A percentile compares a stretch with the other conserved stretches of the same genome.
These are phyloP conservation scores for Umbelopsis isabellina DNA, from an alignment of 192 early-diverging fungal species.

Conservation along the genomic window DNA sequence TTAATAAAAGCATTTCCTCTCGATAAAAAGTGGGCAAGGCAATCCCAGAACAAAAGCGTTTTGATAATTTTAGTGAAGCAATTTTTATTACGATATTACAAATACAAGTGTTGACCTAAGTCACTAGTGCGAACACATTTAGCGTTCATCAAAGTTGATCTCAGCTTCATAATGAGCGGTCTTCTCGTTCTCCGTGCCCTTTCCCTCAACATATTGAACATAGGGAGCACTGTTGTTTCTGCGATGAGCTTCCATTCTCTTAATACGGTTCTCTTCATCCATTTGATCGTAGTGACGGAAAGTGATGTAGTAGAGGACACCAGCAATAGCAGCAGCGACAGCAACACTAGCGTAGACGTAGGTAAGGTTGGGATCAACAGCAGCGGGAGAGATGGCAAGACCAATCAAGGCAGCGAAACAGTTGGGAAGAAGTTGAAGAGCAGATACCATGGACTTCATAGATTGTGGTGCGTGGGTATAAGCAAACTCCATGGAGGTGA, in stretches of 20 bases:
- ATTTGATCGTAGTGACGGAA: slow-evolving; percentile 61
- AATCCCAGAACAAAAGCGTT: no score
- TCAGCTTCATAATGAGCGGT: slow-evolving; percentile 11
- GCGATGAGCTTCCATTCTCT: slow-evolving; percentile 16
- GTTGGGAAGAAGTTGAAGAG: slow-evolving; percentile 61
- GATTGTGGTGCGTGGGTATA: slow-evolving; percentile 62
- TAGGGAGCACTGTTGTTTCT: not conserved
- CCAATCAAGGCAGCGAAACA: slow-evolving; percentile 58
- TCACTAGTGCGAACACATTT: not conserved
- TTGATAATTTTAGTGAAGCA: no score
- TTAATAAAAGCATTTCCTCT: no score
- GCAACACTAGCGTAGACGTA: slow-evolving; percentile 59
- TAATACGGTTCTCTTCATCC: slow-evolving; percentile 37
- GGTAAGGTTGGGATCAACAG: slow-evolving; percentile 57
- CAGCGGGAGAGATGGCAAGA: slow-evolving; percentile 58
- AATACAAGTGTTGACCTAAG: no score
- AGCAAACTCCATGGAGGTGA: slow-evolving; percentile 70
- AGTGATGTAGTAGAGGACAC: slow-evolving; percentile 52
- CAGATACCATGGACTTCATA: slow-evolving; percentile 68
- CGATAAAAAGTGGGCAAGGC: no score
- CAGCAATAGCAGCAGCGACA: slow-evolving; percentile 30
- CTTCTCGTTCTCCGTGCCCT: not conserved
- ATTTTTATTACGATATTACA: no score
- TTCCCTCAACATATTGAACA: not conserved
- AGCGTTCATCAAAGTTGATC: slow-evolving; percentile 6